phyloP scores from a whole-genome alignment of 2,329 filamentous ascomycete species.

The Colletotrichum theobromicola region DNA sequence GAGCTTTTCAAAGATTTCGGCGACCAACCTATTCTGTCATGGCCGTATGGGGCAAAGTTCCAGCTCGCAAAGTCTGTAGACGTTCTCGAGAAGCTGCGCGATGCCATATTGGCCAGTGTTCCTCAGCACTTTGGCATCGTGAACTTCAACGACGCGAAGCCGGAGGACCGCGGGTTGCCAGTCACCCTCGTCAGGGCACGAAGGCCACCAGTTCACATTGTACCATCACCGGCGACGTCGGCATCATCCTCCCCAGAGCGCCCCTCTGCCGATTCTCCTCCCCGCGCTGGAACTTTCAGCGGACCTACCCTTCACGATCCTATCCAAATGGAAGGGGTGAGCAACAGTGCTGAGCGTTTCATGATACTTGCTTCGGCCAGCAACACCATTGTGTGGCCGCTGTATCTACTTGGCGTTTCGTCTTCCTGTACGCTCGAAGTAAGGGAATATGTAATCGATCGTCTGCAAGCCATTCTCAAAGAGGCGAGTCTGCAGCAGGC shows the following conservation, averaged over 20 bases:
- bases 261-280: constrained; percentile 6
- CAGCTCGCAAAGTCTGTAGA: constrained; percentile 41
- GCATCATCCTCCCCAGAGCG: constrained; percentile 29
- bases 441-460: constrained; percentile 48
- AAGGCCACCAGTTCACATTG: constrained; percentile 33
- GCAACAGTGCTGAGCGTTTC: constrained; percentile 47
- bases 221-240: constrained; percentile 30
- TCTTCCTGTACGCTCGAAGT: constrained; percentile 46
- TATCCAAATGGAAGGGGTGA: constrained; percentile 36
- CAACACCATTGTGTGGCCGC: constrained; percentile 55
- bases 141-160: constrained; percentile 40
- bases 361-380: constrained; percentile 54
- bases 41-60: constrained; percentile 35
- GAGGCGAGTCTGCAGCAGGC: constrained; percentile 54
- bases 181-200: constrained; percentile 33
- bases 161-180: constrained; percentile 24
- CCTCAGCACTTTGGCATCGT: constrained; percentile 57
- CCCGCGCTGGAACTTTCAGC: not conserved
- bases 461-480: constrained; percentile 48
- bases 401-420: constrained; percentile 54
- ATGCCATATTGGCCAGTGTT: constrained; percentile 50
- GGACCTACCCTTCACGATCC: constrained; percentile 45
- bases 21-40: constrained; percentile 21
- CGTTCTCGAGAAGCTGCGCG: constrained; percentile 42
- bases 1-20: constrained; percentile 40